Evolutionary conservation across 2,329 filamentous ascomycete genomes (phyloP).

Genomic region (Pseudocercospora macadamiae): DNA sequence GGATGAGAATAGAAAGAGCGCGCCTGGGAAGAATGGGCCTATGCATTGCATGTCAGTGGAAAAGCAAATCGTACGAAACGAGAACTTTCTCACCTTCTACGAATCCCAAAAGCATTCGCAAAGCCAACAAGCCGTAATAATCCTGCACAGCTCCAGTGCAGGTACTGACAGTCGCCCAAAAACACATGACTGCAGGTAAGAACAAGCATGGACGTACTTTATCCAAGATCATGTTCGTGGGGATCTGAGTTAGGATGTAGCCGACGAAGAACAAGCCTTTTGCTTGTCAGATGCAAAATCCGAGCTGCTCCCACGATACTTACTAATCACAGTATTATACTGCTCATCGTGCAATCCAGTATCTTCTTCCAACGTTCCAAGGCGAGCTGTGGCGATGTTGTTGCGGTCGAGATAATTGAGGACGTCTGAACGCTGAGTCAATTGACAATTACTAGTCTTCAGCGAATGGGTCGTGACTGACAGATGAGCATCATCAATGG

Average conservation of each 20-base stretch:
- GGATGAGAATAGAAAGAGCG: slow-evolving; percentile 10
- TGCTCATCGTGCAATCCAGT: slow-evolving; percentile 13
- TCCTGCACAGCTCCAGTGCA: slow-evolving; percentile 29
- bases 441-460: not conserved
- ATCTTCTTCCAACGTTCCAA: slow-evolving; percentile 40
- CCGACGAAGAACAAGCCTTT: slow-evolving; percentile 17
- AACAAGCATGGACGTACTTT: slow-evolving; percentile 12
- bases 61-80: no score
- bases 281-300: not conserved
- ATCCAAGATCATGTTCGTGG: slow-evolving; percentile 15
- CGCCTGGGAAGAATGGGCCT: slow-evolving; percentile 14
- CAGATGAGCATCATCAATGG: not conserved
- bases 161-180: slow-evolving; percentile 9
- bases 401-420: slow-evolving; percentile 41
- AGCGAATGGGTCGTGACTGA: not conserved
- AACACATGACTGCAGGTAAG: slow-evolving; percentile 9
- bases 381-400: slow-evolving; percentile 45
- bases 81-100: not conserved
- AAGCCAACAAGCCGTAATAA: slow-evolving; percentile 48
- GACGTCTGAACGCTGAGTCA: not conserved
- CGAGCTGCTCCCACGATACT: not conserved
- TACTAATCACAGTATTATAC: slow-evolving; percentile 12
- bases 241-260: slow-evolving; percentile 17
- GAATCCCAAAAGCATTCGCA: slow-evolving; percentile 49
- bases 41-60: slow-evolving; percentile 35